These are phyloP conservation scores for Basidiobolus meristosporus DNA, from an alignment of 371 early-diverging fungal genomes.

Conservation along the genomic window DNA sequence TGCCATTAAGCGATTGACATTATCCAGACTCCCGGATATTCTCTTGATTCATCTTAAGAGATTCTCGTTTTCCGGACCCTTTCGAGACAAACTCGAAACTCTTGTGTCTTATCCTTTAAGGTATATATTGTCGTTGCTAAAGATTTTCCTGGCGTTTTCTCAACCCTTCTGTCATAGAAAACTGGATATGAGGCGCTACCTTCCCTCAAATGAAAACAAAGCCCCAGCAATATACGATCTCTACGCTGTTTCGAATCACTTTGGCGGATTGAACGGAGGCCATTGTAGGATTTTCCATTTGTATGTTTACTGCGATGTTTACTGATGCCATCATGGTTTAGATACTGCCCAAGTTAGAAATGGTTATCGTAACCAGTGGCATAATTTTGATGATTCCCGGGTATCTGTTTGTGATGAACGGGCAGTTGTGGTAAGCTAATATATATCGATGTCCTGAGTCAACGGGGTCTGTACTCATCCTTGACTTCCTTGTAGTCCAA, in stretches of 20 bases:
- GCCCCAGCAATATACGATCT: slow-evolving; percentile 50
- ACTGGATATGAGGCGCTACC: not conserved
- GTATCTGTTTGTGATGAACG: slow-evolving; percentile 42
- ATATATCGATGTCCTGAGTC: too few species aligned
- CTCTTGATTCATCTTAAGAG: slow-evolving; percentile 83
- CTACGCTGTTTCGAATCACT: slow-evolving; percentile 85
- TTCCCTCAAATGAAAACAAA: slow-evolving; percentile 4
- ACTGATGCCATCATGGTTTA: slow-evolving; percentile 89
- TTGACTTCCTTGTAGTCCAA: slow-evolving; percentile 2
- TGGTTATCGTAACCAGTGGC: slow-evolving; percentile 65
- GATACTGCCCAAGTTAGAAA: slow-evolving; percentile 86
- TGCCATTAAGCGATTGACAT: slow-evolving; percentile 53
- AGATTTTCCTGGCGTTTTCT: too few species aligned
- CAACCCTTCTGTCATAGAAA: not conserved
- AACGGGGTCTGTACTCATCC: too few species aligned
- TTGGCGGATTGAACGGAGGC: slow-evolving; percentile 77
- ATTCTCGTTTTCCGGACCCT: slow-evolving; percentile 83
- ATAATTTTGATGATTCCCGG: slow-evolving; percentile 81
- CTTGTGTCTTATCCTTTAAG: slow-evolving; percentile 63
- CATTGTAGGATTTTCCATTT: slow-evolving; percentile 27
- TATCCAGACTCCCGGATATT: slow-evolving; percentile 71
- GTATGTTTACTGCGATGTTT: slow-evolving; percentile 27
- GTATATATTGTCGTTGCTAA: slow-evolving; percentile 1
- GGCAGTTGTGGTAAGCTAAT: slow-evolving; percentile 20
- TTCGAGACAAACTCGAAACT: slow-evolving; percentile 80